phyloP scores from a whole-genome alignment of 164 flowering plant species.

The Tetracentron sinense region DNA sequence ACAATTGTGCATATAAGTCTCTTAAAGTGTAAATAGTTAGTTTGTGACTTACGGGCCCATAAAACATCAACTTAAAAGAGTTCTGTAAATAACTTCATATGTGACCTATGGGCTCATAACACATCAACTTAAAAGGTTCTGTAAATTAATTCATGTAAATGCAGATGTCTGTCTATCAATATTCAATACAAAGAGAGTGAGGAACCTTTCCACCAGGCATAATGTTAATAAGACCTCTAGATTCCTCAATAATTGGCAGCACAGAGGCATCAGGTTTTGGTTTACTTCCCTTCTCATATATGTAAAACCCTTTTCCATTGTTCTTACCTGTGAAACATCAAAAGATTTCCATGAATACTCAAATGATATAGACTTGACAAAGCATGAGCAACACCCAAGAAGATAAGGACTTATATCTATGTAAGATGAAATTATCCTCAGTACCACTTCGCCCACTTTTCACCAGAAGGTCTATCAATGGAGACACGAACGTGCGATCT shows the following conservation, averaged over 20 bases:
- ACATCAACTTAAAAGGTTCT: too few species aligned
- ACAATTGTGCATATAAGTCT: neutral
- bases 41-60: too few species aligned
- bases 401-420: neutral
- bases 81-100: too few species aligned
- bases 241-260: conserved; percentile 73
- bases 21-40: too few species aligned
- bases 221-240: conserved; percentile 50
- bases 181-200: conserved; percentile 2
- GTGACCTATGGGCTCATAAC: too few species aligned
- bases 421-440: neutral
- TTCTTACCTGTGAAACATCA: conserved; percentile 60
- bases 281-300: conserved; percentile 84
- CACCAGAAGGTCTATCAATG: conserved; percentile 65
- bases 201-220: conserved; percentile 91
- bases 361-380: conserved; percentile 2
- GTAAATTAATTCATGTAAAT: neutral
- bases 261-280: conserved; percentile 83
- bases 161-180: neutral
- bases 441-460: conserved; percentile 84
- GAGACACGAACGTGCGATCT: conserved; percentile 60
- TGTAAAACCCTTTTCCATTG: conserved; percentile 90
- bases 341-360: conserved; percentile 4
- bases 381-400: neutral
- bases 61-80: too few species aligned